Conservation (phyloP, 495 filamentous ascomycete species). For the Hypoxylon trugodes region DNA sequence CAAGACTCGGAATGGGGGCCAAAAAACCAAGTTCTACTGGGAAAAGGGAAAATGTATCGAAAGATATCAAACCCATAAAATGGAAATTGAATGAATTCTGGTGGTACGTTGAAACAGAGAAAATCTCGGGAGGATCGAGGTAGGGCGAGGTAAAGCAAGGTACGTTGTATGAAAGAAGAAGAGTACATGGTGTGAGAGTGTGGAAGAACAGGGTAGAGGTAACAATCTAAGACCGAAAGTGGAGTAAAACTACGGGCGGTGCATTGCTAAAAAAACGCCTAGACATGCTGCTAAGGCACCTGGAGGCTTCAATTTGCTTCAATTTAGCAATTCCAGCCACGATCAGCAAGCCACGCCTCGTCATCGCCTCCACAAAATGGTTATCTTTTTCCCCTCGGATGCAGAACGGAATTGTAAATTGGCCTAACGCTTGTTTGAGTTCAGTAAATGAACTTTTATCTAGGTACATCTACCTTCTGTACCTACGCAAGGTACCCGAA, state of each 20-base stretch:
- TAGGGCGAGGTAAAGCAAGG: too few species aligned
- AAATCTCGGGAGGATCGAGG: conserved; percentile 20
- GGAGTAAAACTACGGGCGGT: not conserved
- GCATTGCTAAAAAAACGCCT: not conserved
- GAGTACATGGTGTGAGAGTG: too few species aligned
- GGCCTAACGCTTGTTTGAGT: not conserved
- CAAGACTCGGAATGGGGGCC: not conserved
- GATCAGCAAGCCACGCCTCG: conserved; percentile 40
- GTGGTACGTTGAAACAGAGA: conserved; percentile 11
- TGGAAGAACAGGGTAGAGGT: not conserved
- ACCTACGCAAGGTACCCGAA: not conserved
- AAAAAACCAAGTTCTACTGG: conserved; percentile 6
- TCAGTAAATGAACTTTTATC: not conserved
- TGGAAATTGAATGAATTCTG: conserved; percentile 8
- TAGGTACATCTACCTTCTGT: not conserved
- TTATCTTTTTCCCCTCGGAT: conserved; percentile 10
- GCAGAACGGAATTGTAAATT: conserved; percentile 33
- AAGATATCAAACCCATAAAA: not conserved
- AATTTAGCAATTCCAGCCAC: conserved; percentile 34
- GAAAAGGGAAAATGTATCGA: not conserved
- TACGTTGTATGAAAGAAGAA: too few species aligned
- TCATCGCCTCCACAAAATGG: conserved; percentile 38
- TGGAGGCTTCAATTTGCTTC: not conserved
- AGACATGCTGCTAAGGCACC: not conserved
- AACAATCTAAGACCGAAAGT: conserved; percentile 6